Base-by-base conservation (phyloP, 805 yeast genomes). In the Clavispora fructus region DNA sequence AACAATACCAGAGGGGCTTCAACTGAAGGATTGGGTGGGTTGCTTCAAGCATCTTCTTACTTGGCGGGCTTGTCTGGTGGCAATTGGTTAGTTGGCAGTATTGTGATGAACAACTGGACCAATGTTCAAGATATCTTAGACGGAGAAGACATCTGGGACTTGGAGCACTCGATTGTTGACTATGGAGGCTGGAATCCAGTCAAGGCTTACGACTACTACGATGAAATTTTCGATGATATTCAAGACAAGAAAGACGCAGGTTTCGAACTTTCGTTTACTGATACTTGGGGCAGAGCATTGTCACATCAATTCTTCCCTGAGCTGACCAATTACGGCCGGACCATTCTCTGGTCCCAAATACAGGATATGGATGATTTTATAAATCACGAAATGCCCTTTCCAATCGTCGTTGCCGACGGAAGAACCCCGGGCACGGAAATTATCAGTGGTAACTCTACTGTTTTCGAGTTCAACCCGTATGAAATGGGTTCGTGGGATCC, bases 401-500 rank as follows among this genome's bases (percentile, higher is more conserved):
- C 75, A 1, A 62, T 70, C 29, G 63, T 68, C 23, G 65, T 67
- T 23, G 62, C 73, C 2, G 63, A 65, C 48, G 71, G 69, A n/a
- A 62, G 71, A 54, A 61, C 67, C 10, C 74, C 73, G 3, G 65
- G 63, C 23, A 50, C 63, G 1, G 45, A 42, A 11, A 52, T 65
- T 44, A 56, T 64, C 33, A 59, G 62, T 51, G 62, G 59, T 1
- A 67, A 69, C 53, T 68, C 74, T 23, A 67, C 74, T 1, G 62
- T 70, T 12, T 58, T 69, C 45, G 75, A 70, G 57, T 45, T 67
- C 45, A 66, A 58, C 42, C 71, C 75, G 6, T 69, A 43, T 51
- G 75, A 70, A 53, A 47, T 89, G 58, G 97, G 97, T 12, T 82
- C 95, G 5, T 89, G 95, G 95, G 97, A 90, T 60, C 85, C 88